phyloP scores from a whole-genome alignment of 257 asterid species.

The Capsicum chinense region DNA sequence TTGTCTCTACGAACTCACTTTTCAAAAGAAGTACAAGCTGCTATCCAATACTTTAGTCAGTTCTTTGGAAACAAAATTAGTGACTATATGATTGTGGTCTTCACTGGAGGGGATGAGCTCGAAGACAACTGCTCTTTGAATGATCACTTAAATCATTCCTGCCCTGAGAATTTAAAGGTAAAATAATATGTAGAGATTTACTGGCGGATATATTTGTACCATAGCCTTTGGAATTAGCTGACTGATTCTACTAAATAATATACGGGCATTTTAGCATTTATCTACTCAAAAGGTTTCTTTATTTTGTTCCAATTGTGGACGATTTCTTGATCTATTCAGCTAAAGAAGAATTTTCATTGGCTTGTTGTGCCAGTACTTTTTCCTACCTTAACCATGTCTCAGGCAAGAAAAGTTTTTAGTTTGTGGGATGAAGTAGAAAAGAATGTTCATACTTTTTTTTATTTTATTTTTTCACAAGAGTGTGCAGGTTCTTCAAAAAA shows the following conservation, averaged over 20 bases:
- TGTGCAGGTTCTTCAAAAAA: neutral
- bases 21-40: slow-evolving; percentile 72
- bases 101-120: slow-evolving; percentile 84
- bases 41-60: slow-evolving; percentile 54
- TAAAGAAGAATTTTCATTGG: neutral
- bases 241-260: neutral
- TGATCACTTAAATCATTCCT: slow-evolving; percentile 50
- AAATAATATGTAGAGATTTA: neutral
- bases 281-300: neutral
- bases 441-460: neutral
- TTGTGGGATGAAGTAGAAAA: neutral
- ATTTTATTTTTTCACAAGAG: no score
- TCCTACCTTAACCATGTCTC: neutral
- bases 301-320: neutral
- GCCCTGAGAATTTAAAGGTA: slow-evolving; percentile 66
- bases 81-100: slow-evolving; percentile 70
- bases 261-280: neutral
- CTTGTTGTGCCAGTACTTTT: neutral
- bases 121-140: slow-evolving; percentile 66
- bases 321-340: slow-evolving; percentile 3
- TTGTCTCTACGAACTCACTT: slow-evolving; percentile 69
- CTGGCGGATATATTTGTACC: neutral
- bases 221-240: neutral
- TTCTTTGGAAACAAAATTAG: slow-evolving; percentile 67
- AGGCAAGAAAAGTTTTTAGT: neutral